Percentiles rank a stretch among this genome's conserved stretches.
Conservation (phyloP, 2,329 filamentous ascomycete species). For the Mycosphaerella sp. region DNA sequence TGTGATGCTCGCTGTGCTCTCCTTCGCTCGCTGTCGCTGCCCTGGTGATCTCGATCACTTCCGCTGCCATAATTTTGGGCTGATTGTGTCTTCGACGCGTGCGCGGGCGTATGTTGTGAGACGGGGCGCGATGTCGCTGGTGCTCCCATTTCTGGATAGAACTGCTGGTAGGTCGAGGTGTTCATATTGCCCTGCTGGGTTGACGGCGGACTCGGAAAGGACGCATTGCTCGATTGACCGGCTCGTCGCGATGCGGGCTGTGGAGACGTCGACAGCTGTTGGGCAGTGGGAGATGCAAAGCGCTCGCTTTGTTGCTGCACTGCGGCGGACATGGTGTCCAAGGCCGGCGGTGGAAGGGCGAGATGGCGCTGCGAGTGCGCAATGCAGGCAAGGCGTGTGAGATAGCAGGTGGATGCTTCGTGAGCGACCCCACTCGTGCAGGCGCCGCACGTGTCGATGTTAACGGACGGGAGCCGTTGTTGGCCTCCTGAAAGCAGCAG, state of each 20-base stretch:
- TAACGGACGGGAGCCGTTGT: not conserved
- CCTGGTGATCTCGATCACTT: conserved; percentile 17
- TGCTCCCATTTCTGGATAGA: conserved; percentile 34
- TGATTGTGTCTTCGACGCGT: conserved; percentile 30
- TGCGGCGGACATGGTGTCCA: conserved; percentile 21
- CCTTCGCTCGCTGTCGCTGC: conserved; percentile 36
- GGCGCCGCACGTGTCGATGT: not conserved
- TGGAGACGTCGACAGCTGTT: conserved; percentile 16
- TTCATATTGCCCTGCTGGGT: conserved; percentile 48
- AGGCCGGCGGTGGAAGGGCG: conserved; percentile 6
- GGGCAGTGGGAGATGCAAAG: conserved; percentile 15
- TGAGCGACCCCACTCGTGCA: not conserved
- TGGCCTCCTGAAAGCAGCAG: conserved; percentile 2
- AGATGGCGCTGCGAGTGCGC: not conserved
- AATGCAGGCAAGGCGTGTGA: conserved; percentile 1
- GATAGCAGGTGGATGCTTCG: not conserved
- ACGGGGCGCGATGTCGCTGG: conserved; percentile 25
- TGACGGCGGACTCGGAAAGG: conserved; percentile 38
- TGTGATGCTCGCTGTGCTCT: conserved; percentile 39
- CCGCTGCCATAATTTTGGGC: conserved; percentile 38
- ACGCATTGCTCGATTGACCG: conserved; percentile 33
- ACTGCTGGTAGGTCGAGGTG: conserved; percentile 73
- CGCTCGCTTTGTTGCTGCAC: conserved; percentile 17
- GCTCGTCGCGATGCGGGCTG: conserved; percentile 17
- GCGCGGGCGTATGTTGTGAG: conserved; percentile 20